Evolutionary conservation across 1,139 yeast genomes (phyloP).

Genomic region (Meyerozyma carpophila): DNA sequence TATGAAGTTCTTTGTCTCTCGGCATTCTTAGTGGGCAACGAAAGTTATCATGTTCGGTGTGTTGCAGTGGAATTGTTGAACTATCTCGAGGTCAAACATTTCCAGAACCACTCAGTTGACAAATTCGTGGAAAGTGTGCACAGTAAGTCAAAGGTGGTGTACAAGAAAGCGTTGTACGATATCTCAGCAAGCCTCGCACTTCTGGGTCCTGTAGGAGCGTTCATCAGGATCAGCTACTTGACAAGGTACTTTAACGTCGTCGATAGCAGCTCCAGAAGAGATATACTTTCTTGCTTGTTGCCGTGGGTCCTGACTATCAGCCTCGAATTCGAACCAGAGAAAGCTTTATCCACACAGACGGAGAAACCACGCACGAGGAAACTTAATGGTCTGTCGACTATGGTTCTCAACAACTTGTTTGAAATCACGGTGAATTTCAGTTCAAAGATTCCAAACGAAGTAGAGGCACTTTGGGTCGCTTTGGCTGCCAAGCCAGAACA

Average conservation of each 20-base stretch:
- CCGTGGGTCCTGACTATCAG: conserved; percentile 90
- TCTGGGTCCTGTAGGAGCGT: conserved; percentile 52
- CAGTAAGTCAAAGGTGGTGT: conserved; percentile 66
- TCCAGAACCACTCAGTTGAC: conserved; percentile 33
- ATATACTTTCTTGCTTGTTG: conserved; percentile 68
- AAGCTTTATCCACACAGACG: conserved; percentile 19
- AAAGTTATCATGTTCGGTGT: conserved; percentile 51
- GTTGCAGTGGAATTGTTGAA: conserved; percentile 58
- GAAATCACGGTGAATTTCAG: conserved; percentile 81
- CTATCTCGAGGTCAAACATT: conserved; percentile 49
- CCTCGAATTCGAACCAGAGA: conserved; percentile 37
- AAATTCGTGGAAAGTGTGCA: conserved; percentile 57
- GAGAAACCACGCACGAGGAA: conserved; percentile 8
- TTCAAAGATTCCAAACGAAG: conserved; percentile 71
- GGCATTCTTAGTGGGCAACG: conserved; percentile 65
- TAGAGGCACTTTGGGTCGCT: conserved; percentile 94
- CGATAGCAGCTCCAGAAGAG: conserved; percentile 53
- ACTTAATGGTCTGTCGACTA: conserved; percentile 48
- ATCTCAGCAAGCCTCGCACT: conserved; percentile 60
- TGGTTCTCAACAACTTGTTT: conserved; percentile 79
- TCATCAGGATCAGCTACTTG: conserved; percentile 63
- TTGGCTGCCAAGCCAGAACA: conserved; percentile 69
- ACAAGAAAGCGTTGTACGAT: conserved; percentile 70
- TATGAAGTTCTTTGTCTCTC: conserved; percentile 62
- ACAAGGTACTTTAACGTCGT: conserved; percentile 67